A percentile compares a stretch with the other conserved stretches of the same genome.
Evolutionary conservation across 441 rosid species (phyloP).

Genomic region (Eutrema salsugineum): DNA sequence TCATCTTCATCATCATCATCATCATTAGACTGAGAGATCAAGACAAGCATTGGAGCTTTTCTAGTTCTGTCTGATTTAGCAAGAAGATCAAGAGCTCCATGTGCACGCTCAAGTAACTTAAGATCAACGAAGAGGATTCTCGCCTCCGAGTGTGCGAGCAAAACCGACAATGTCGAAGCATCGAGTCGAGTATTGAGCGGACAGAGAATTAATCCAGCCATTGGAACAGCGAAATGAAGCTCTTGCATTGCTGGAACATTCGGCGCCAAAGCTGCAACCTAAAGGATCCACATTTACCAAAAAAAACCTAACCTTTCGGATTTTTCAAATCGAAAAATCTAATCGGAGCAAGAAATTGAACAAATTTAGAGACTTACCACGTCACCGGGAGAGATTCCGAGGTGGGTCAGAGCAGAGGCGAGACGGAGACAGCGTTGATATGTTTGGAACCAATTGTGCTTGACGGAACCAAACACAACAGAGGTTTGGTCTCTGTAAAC

Average conservation of each 20-base stretch:
- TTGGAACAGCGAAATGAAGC: slow-evolving; percentile 82
- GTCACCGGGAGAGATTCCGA: slow-evolving; percentile 51
- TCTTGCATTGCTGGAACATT: slow-evolving; percentile 75
- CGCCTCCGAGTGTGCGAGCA: slow-evolving; percentile 50
- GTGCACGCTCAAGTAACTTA: slow-evolving; percentile 43
- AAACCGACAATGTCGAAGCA: slow-evolving; percentile 42
- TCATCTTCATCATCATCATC: background rate
- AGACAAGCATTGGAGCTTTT: slow-evolving; percentile 40
- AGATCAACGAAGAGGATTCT: slow-evolving; percentile 55
- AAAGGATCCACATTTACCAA: background rate
- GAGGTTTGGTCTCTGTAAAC: slow-evolving; percentile 56
- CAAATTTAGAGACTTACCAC: slow-evolving; percentile 37
- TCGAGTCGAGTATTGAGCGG: slow-evolving; percentile 58
- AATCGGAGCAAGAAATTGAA: background rate
- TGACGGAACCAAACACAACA: slow-evolving; percentile 42
- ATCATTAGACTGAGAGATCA: slow-evolving; percentile 35
- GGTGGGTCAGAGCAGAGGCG: slow-evolving; percentile 57
- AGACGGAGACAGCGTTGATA: slow-evolving; percentile 53
- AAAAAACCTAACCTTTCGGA: background rate
- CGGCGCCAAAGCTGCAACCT: slow-evolving; percentile 70
- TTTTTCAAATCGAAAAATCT: background rate
- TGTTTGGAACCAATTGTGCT: slow-evolving; percentile 55
- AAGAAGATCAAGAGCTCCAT: slow-evolving; percentile 48
- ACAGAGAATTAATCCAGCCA: slow-evolving; percentile 73
- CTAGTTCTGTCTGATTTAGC: slow-evolving; percentile 24